Evolutionary conservation across 2,329 filamentous ascomycete genomes (phyloP), one percentile per base, ranked within the genome.

Genomic region (Microdochium trichocladiopsis): DNA sequence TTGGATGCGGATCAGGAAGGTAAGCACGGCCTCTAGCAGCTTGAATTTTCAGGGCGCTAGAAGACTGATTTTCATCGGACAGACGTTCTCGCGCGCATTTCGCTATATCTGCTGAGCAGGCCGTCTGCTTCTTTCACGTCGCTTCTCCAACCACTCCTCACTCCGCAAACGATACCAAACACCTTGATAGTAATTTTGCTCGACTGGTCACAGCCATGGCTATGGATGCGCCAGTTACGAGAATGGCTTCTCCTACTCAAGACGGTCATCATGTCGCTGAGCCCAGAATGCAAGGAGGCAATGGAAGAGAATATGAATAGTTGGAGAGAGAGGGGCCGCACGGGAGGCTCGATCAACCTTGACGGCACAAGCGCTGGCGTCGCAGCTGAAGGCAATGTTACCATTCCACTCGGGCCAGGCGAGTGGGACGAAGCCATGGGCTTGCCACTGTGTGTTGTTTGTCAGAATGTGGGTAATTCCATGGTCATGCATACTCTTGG

Each of bases 391-490:
- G 81, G 79, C 3, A 84, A 88, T 54, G 82, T 87, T 24, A 82
- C 84, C 47, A 76, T 95, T 56, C 91, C 91, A 1, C 70, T 93
- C 2, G 92, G 92, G 0, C 89, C 88, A 1, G 92, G 93, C 51
- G 92, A 96, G 70, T 96, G 92, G 90, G 90, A 95, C 57, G 91
- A 95, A 63, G 89, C 86, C 4, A 72, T 96, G 9, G 92, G 92
- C 0, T 71, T 99, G 52, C 90, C 91, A 0, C 74, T 99, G 36
- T 95, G 90, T 63, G 88, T 99, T 9, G 91, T 97, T n/a, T 96
- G 93, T 66, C 92, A 97, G 68, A 94, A 95, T 66, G 91, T 92
- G 69, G 70, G 82, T 69, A 25, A 8, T 4, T 4, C 14, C 5
- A 11, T 14, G n/a, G 11, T 6, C 2, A 4, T 2, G 5, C 16